Percentiles rank a stretch among this genome's conserved stretches.
phyloP scores from a whole-genome alignment of 2,329 filamentous ascomycete species.

The Rhinocladiella mackenziei region DNA sequence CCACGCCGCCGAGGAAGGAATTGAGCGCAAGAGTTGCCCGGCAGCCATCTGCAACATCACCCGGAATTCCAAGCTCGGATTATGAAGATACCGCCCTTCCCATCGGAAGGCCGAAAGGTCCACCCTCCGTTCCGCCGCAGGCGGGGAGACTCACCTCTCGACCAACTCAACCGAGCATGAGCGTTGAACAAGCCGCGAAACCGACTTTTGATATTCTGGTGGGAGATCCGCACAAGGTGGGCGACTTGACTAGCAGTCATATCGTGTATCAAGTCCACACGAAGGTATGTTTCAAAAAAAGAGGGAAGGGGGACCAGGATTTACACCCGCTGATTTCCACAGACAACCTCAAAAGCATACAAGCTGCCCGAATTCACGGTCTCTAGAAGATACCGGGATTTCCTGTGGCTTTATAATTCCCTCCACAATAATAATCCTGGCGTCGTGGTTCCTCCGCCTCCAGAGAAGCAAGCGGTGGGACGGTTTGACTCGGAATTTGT shows the following conservation, averaged over 20 bases:
- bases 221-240: conserved; percentile 96
- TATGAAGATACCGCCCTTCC: conserved; percentile 64
- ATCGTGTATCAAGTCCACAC: conserved; percentile 96
- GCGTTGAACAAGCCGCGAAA: conserved; percentile 87
- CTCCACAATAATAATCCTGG: conserved; percentile 93
- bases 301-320: not conserved
- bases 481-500: conserved; percentile 97
- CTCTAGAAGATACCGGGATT: conserved; percentile 90
- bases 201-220: conserved; percentile 87
- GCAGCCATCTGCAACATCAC: conserved; percentile 38
- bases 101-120: conserved; percentile 58
- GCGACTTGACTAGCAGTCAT: conserved; percentile 92
- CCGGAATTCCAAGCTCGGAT: conserved; percentile 62
- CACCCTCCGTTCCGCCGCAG: conserved; percentile 56
- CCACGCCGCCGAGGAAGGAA: conserved; percentile 59
- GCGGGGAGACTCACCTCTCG: conserved; percentile 45
- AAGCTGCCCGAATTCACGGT: conserved; percentile 89
- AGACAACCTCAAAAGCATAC: conserved; percentile 96
- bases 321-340: conserved; percentile 27
- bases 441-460: conserved; percentile 89
- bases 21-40: conserved; percentile 36
- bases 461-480: conserved; percentile 95
- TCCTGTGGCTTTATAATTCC: conserved; percentile 94
- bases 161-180: conserved; percentile 71
- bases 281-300: conserved; percentile 57